These are phyloP conservation scores for Novakomyces olei DNA, from an alignment of 805 yeast genomes.

Conservation along the genomic window DNA sequence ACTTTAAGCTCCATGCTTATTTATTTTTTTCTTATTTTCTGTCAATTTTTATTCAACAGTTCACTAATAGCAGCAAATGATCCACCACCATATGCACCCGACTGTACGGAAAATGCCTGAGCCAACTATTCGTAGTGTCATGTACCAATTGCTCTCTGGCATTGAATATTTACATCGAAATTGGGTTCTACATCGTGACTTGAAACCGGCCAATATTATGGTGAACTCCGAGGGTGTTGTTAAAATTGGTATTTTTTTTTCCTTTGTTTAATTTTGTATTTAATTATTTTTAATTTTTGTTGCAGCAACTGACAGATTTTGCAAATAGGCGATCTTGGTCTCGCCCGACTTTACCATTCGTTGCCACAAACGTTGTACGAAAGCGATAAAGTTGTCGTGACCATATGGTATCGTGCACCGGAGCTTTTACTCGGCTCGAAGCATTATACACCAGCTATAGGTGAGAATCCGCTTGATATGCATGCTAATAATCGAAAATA, in stretches of 20 bases:
- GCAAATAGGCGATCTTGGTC: constrained; percentile 10
- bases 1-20: neutral
- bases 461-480: too few species aligned
- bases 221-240: constrained; percentile 7
- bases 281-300: neutral
- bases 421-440: constrained; percentile 76
- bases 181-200: constrained; percentile 88
- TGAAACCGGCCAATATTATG: constrained; percentile 45
- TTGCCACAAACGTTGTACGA: constrained; percentile 7
- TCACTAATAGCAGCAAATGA: constrained; percentile 33
- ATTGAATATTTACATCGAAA: constrained; percentile 80
- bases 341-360: constrained; percentile 14
- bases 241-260: constrained; percentile 9
- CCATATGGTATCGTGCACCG: constrained; percentile 94
- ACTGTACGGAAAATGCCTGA: constrained; percentile 53
- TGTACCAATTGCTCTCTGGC: constrained; percentile 86
- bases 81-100: constrained; percentile 85
- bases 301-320: constrained; percentile 3
- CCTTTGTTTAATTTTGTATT: neutral
- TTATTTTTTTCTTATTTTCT: too few species aligned
- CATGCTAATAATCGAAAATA: too few species aligned
- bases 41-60: neutral
- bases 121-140: constrained; percentile 53
- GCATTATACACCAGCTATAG: constrained; percentile 64
- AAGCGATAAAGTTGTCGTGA: constrained; percentile 32